phyloP scores from a whole-genome alignment of 495 filamentous ascomycete species.

The Chaetomidium leptoderma region DNA sequence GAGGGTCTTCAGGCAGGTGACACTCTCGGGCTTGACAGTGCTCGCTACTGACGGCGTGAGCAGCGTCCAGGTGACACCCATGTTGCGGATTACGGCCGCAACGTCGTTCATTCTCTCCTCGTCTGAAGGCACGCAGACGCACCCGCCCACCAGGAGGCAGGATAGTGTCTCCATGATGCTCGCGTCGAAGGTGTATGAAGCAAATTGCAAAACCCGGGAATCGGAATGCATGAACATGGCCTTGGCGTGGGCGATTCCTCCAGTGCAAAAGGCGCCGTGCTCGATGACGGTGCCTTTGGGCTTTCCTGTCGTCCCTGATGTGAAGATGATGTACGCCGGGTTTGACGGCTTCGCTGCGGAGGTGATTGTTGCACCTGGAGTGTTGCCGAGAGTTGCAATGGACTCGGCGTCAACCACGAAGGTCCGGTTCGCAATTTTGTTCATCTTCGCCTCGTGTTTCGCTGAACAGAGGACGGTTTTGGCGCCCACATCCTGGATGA shows the following conservation, averaged over 20 bases:
- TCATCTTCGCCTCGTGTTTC: constrained; percentile 33
- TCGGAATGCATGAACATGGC: constrained; percentile 37
- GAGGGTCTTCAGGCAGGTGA: constrained; percentile 21
- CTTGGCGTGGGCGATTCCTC: constrained; percentile 37
- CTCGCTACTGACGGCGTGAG: constrained; percentile 51
- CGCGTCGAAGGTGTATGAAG: constrained; percentile 60
- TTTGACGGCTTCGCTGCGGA: constrained; percentile 28
- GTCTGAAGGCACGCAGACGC: constrained; percentile 41
- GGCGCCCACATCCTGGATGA: constrained; percentile 23
- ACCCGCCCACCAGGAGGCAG: constrained; percentile 49
- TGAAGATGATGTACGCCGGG: constrained; percentile 54
- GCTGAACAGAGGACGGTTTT: constrained; percentile 47
- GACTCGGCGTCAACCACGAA: constrained; percentile 9
- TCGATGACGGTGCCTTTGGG: constrained; percentile 45
- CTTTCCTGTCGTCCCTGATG: constrained; percentile 46
- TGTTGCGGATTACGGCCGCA: constrained; percentile 25
- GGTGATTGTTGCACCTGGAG: constrained; percentile 1
- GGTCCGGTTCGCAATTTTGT: constrained; percentile 5
- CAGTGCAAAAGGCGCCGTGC: constrained; percentile 37
- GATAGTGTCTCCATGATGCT: constrained; percentile 54
- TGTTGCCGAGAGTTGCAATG: not conserved
- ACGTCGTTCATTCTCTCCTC: constrained; percentile 29
- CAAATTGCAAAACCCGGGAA: constrained; percentile 55
- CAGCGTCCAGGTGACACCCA: constrained; percentile 29
- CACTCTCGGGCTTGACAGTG: constrained; percentile 21